A percentile compares a stretch with the other conserved stretches of the same genome.
Evolutionary conservation across 805 yeast species (phyloP).

Genomic region (Millerago galiae): DNA sequence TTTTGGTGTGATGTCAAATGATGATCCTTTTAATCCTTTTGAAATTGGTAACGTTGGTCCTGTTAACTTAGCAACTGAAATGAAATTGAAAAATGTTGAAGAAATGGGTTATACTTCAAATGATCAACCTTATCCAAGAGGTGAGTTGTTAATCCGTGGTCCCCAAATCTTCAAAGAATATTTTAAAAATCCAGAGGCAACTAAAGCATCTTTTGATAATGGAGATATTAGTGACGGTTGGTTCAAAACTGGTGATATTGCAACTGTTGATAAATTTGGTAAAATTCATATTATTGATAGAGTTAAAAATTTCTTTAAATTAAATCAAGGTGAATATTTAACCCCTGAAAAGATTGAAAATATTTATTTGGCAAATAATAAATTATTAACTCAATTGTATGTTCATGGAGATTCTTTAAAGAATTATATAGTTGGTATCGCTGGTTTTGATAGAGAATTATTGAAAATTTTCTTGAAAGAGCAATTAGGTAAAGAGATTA

Average conservation of each 20-base stretch:
- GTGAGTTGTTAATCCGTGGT: slow-evolving; percentile 54
- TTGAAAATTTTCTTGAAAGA: slow-evolving; percentile 12
- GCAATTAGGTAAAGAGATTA: slow-evolving; percentile 3
- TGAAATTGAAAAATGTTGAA: slow-evolving; percentile 48
- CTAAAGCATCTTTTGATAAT: slow-evolving; percentile 32
- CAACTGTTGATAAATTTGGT: slow-evolving; percentile 31
- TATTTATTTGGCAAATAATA: slow-evolving; percentile 38
- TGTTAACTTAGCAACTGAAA: slow-evolving; percentile 45
- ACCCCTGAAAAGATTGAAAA: slow-evolving; percentile 64
- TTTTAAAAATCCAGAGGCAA: slow-evolving; percentile 42
- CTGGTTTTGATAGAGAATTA: slow-evolving; percentile 44
- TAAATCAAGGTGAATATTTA: slow-evolving; percentile 50
- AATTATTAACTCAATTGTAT: slow-evolving; percentile 39
- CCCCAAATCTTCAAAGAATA: slow-evolving; percentile 49
- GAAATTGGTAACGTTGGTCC: slow-evolving; percentile 39
- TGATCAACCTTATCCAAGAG: slow-evolving; percentile 41
- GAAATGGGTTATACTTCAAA: slow-evolving; percentile 37
- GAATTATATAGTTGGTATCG: slow-evolving; percentile 45
- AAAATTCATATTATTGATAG: slow-evolving; percentile 46
- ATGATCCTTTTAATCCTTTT: slow-evolving; percentile 29
- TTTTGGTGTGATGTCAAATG: slow-evolving; percentile 45
- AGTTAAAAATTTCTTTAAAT: slow-evolving; percentile 62
- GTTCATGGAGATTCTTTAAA: slow-evolving; percentile 52
- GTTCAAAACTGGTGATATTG: slow-evolving; percentile 57
- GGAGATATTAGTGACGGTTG: slow-evolving; percentile 38